These are phyloP conservation scores for Lepidopterella palustris DNA, from an alignment of 495 filamentous ascomycete species.

Conservation along the genomic window DNA sequence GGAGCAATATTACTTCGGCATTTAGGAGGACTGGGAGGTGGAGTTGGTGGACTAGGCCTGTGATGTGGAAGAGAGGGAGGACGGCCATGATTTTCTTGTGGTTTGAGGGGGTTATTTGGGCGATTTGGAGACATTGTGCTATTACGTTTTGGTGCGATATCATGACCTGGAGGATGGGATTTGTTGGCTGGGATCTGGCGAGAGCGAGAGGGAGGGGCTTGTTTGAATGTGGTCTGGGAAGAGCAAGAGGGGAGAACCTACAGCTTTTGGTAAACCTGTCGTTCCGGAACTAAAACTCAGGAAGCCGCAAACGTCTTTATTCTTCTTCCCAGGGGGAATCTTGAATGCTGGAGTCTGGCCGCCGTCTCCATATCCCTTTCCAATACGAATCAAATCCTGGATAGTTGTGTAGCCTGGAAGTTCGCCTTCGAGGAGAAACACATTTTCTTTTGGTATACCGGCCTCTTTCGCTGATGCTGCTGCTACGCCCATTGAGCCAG, in stretches of 20 bases:
- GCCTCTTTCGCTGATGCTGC: slow-evolving; percentile 46
- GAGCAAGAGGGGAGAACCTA: too few relatives aligned
- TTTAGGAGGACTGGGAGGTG: slow-evolving; percentile 54
- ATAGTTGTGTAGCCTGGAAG: slow-evolving; percentile 45
- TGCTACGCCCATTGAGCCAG: slow-evolving; percentile 46
- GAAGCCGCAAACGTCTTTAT: slow-evolving; percentile 51
- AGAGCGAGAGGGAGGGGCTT: too few relatives aligned
- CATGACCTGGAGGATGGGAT: too few relatives aligned
- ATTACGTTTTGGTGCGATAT: slow-evolving; percentile 59
- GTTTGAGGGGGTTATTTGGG: slow-evolving; percentile 42
- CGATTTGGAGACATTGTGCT: slow-evolving; percentile 53
- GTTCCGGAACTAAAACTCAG: slow-evolving; percentile 52
- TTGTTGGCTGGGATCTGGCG: too few relatives aligned
- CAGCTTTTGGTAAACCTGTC: slow-evolving; percentile 47
- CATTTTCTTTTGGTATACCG: slow-evolving; percentile 44
- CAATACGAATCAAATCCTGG: slow-evolving; percentile 44
- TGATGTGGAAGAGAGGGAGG: slow-evolving; percentile 51
- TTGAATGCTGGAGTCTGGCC: slow-evolving; percentile 41
- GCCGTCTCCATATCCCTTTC: slow-evolving; percentile 34
- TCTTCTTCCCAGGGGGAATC: slow-evolving; percentile 46
- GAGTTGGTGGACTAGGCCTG: slow-evolving; percentile 54
- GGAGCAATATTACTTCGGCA: slow-evolving; percentile 53
- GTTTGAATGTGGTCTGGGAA: too few relatives aligned
- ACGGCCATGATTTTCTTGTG: slow-evolving; percentile 48
- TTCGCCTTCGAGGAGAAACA: slow-evolving; percentile 52